A percentile compares a stretch with the other conserved stretches of the same genome.
These are phyloP conservation scores for Xylaria longipes DNA, from an alignment of 495 filamentous ascomycete genomes.

Conservation along the genomic window DNA sequence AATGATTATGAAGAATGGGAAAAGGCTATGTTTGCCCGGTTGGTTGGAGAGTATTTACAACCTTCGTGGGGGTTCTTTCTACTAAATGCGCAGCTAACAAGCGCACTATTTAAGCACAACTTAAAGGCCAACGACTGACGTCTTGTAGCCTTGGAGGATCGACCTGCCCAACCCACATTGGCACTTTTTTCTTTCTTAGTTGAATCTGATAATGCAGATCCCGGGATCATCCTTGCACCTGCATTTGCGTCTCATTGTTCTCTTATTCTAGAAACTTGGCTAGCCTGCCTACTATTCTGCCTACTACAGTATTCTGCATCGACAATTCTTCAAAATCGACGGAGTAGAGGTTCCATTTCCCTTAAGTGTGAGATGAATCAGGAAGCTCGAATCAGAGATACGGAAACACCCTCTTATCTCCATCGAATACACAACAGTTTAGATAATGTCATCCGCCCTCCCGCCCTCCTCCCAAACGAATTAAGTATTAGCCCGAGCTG, in stretches of 20 bases:
- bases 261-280: not conserved
- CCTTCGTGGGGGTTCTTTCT: constrained; percentile 20
- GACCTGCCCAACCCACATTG: constrained; percentile 18
- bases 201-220: constrained; percentile 25
- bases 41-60: constrained; percentile 5
- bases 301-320: not conserved
- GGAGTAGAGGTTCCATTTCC: not conserved
- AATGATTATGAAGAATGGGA: not conserved
- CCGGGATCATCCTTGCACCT: constrained; percentile 8
- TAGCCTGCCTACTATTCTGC: not conserved
- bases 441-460: not conserved
- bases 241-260: constrained; percentile 9
- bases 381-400: constrained; percentile 13
- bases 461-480: not conserved
- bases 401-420: constrained; percentile 13
- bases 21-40: not conserved
- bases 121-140: constrained; percentile 22
- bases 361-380: not conserved
- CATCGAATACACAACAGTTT: constrained; percentile 12
- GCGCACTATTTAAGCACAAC: constrained; percentile 19
- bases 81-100: constrained; percentile 1
- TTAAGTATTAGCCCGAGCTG: not conserved
- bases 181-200: constrained; percentile 6
- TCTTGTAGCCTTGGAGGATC: constrained; percentile 8
- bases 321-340: not conserved